Base-by-base conservation (phyloP, 495 filamentous ascomycete genomes). In the Letharia lupina region DNA sequence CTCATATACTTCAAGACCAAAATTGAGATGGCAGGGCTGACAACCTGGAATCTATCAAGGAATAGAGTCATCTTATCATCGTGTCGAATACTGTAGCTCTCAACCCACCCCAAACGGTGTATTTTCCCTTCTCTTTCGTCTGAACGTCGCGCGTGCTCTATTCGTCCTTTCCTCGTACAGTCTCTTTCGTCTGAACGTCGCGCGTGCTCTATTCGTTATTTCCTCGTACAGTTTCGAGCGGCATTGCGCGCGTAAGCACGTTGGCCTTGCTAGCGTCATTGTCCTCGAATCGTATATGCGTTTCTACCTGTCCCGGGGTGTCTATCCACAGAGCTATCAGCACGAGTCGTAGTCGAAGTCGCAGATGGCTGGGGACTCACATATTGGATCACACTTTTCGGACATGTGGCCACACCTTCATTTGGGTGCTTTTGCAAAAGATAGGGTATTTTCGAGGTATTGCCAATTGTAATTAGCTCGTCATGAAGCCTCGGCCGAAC, bases 1-100 rank as follows among this genome's bases (percentile, higher is more conserved):
- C 16, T 44, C 12, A 56, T 44, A 41, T 45, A 47, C n/a, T 44
- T 65, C 7, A 65, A 31, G 39, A 57, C 35, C 63, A 45, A 28
- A 9, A 35, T n/a, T 8, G 52, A 45, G 6, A 65, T 40, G 31
- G 37, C 33, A n/a, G 59, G 52, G 31, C 50, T 35, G 39, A 44
- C 40, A 2, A 67, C 65, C 48, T 63, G 60, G 31, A 67, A 63
- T 39, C 18, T 16, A 58, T 67, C 60, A 13, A 67, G 63, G 16
- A 56, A 23, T 13, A 67, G 28, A 20, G 18, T 67, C 60, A 67
- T 68, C 1, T 3, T 15, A 23, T 44, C 20, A 18, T 64, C 45
- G 12, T 48, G 39, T 37, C 37, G 15, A 57, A 37, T 8, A 57
- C 3, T 8, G 28, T 56, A 37, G 54, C 54, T 57, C 33, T 57